Base-by-base conservation (phyloP, 148 eudicot species). In the Rhododendron griersonianum region DNA sequence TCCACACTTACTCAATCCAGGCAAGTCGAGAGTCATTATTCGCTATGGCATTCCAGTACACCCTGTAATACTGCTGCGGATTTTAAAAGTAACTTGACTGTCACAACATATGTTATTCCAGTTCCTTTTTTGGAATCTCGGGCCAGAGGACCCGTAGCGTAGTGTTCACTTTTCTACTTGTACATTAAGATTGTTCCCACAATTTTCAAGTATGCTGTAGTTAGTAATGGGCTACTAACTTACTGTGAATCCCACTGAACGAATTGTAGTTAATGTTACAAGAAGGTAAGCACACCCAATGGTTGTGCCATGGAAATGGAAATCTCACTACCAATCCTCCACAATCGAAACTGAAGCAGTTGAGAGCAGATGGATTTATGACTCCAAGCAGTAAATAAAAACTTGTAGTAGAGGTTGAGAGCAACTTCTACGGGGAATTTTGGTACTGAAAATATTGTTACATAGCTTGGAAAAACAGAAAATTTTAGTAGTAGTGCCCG, bases 1-100 rank as follows among this genome's bases (percentile, higher is more conserved):
- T 95, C 85, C 99, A 97, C 88, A 95, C 98, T 63, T 94, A 95
- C 89, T 90, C 98, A 33, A 92, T 97, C 86, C 99, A 94, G 99
- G 99, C 88, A 93, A 91, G 96, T 91, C 74, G 9, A 51, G 73
- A 53, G 81, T 74, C 41, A 14, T 28, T 30, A 13, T 15, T 33
- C 76, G 28, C 21, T 55, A 18, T 69, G 33, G 51, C 80, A 13
- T 86, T 41, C 15, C 21, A 19, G 50, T 37, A 11, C 25, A 37
- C 25, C 69, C 61, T n/a, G 47, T 79, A 71, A 33, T 71, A 33
- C 37, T 50, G 25, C 78, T 50, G 69, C 28, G 21, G 44, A 11
- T 63, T 63, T 63, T 47, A 18, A 82, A 82, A 45, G 44, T 25
- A 75, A 65, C 35, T 16, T 30, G 73, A 44, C n/a, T 81, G n/a